phyloP scores from a whole-genome alignment of 371 early-diverging fungal species.

The Mucor piriformis region DNA sequence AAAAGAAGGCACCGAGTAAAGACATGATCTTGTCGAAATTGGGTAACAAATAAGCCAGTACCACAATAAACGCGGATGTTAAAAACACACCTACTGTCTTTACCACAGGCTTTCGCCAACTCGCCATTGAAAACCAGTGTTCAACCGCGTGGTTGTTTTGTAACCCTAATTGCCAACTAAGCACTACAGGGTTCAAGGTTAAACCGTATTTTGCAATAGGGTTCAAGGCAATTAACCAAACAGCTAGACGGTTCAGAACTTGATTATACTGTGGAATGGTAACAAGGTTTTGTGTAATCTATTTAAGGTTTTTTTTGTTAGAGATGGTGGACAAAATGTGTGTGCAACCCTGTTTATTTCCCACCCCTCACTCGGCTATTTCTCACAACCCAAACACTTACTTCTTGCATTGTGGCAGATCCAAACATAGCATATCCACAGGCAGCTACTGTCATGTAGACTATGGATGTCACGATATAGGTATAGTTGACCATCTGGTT shows the following conservation, averaged over 20 bases:
- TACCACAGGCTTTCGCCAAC: slow-evolving; percentile 31
- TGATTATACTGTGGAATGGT: slow-evolving; percentile 59
- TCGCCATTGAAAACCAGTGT: slow-evolving; percentile 21
- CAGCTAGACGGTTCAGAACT: slow-evolving; percentile 54
- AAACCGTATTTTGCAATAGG: slow-evolving; percentile 75
- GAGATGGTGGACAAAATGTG: background rate
- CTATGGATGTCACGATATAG: slow-evolving; percentile 35
- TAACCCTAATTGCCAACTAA: slow-evolving; percentile 55
- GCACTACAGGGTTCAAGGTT: slow-evolving; percentile 61
- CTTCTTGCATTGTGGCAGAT: slow-evolving; percentile 58
- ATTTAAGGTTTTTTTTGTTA: background rate
- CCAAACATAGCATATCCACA: slow-evolving; percentile 83
- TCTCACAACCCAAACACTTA: slow-evolving; percentile 20
- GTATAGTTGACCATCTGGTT: slow-evolving; percentile 46
- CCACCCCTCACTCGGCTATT: background rate
- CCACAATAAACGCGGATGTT: slow-evolving; percentile 47
- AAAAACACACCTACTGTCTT: slow-evolving; percentile 22
- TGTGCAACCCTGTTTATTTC: background rate
- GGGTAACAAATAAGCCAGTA: slow-evolving; percentile 56
- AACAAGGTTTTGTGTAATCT: slow-evolving; percentile 76
- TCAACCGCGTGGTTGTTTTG: slow-evolving; percentile 25
- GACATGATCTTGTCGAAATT: slow-evolving; percentile 66
- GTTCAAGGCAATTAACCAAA: slow-evolving; percentile 68
- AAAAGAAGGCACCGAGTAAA: slow-evolving; percentile 63
- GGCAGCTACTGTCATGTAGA: slow-evolving; percentile 46